A percentile compares a stretch with the other conserved stretches of the same genome.
Conservation (phyloP, 257 asterid genomes). For the Rehmannia glutinosa region DNA sequence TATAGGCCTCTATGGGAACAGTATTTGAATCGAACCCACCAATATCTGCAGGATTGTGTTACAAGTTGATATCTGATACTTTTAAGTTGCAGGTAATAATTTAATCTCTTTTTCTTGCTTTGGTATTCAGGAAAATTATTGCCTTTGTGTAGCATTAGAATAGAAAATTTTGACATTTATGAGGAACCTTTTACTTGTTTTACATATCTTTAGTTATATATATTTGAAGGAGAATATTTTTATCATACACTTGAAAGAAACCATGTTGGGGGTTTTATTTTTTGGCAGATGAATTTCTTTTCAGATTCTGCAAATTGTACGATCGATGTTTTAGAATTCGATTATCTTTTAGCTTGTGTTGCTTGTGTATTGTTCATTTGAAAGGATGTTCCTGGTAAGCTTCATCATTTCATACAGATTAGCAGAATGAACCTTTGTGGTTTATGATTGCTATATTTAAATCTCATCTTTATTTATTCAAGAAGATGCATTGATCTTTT, state of each 20-base stretch:
- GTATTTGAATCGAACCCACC: constrained; percentile 58
- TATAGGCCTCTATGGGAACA: constrained; percentile 83
- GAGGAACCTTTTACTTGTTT: constrained; percentile 8
- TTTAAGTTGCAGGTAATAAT: constrained; percentile 28
- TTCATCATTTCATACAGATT: background rate
- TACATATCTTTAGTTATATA: constrained; percentile 13
- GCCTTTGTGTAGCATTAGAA: constrained; percentile 32
- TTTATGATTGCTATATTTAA: background rate
- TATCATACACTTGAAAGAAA: constrained; percentile 13
- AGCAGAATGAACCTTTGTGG: background rate
- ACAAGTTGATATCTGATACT: constrained; percentile 42
- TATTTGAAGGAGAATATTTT: constrained; percentile 16
- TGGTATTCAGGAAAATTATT: constrained; percentile 19
- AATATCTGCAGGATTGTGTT: constrained; percentile 56
- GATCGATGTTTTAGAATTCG: constrained; percentile 11
- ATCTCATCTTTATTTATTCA: background rate
- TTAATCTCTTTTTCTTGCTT: constrained; percentile 7
- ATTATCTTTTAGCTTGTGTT: background rate
- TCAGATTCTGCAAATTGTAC: constrained; percentile 20
- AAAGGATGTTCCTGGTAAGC: background rate
- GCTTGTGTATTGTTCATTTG: background rate
- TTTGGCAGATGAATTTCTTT: constrained; percentile 20
- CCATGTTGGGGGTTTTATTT: constrained; percentile 22
- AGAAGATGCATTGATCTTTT: background rate
- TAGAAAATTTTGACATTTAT: constrained; percentile 54